Base-by-base conservation (phyloP, 148 eudicot species). In the Suaeda aralocaspica region DNA sequence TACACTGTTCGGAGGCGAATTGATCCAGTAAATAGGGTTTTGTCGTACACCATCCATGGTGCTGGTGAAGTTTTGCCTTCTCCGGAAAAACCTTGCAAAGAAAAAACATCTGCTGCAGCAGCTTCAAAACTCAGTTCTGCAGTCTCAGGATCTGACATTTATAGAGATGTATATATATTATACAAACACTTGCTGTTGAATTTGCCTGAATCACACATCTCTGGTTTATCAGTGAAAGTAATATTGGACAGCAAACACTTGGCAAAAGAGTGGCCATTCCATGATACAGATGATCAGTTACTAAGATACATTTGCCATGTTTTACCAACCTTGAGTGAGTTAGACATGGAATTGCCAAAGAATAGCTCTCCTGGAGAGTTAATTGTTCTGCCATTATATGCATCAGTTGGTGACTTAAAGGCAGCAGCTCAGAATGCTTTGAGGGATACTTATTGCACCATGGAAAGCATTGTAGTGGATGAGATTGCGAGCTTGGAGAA, bases 191-290 rank as follows among this genome's bases (percentile, higher is more conserved):
- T 87, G 33, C 68, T 90, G 15, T 25, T 79, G 67, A 70, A 69
- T 63, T 80, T 57, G 59, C 77, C 86, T 0, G 83, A 76, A 4
- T 55, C 82, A 8, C 82, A 81, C 13, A 24, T 59, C 46, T 66
- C 66, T 16, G 80, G 83, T 16, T 56, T 80, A 64, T 86, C 91
- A 1, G 85, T 66, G 50, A 78, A 77, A 22, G 81, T 78, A n/a
- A 72, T 90, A 31, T 42, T 90, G 22, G 86, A 90, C 69, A 80
- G 95, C 80, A 93, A 93, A 31, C 72, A 79, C 53, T 88, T 90
- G 52, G 84, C 81, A 15, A 93, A 93, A 77, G 91, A 87, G 59
- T 90, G 92, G 95, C 87, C 90, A 4, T 81, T 90, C 48, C 53
- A 34, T 21, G 98, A 93, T 58, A 75, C 72, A 24, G 73, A 79